Evolutionary conservation across 2,329 filamentous ascomycete species (phyloP), one percentile per base, ranked within the genome.

Genomic region (Teratosphaeria nubilosa): DNA sequence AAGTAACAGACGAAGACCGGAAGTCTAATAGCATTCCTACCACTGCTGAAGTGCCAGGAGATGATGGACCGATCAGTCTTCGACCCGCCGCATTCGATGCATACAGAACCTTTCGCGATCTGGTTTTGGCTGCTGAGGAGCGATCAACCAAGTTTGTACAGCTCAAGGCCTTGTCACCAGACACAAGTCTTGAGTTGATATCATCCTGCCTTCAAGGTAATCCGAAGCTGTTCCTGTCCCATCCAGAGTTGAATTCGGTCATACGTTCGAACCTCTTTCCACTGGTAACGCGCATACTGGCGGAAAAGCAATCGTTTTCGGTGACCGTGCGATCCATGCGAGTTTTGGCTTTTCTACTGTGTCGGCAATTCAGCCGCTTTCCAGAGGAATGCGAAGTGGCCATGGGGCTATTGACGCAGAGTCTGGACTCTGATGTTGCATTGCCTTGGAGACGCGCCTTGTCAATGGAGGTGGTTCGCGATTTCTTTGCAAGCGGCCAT

Each of bases 181-280:
- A 88, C 0, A 94, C 95, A 65, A 89, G 91, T 5, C 76, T 99
- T 1, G 94, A 99, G 70, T 80, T 97, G 57, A 90, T 99, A 65
- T 91, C 96, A 73, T 92, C 90, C 0, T 85, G 96, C 56, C 77
- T 99, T 59, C 86, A 87, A 25, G 95, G 91, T 66, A 90, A 96
- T 76, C 83, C 86, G n/a, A 78, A 80, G 55, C 83, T 95, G 30
- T 94, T 97, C 71, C 78, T 85, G 20, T 78, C 80, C 2, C 91
- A 96, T 68, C 80, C 84, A 0, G 91, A 96, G 68, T 88, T 95
- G 71, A 83, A 87, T 5, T 82, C 92, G 63, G 83, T 95, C 41
- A 78, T 97, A 41, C 85, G 88, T 27, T 79, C 81, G 3, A 82
- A 87, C 54, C 82, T 96, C 1, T 88, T 96, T 82, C 91, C 92